phyloP scores from a whole-genome alignment of 495 filamentous ascomycete species.

The Neurospora africana region DNA sequence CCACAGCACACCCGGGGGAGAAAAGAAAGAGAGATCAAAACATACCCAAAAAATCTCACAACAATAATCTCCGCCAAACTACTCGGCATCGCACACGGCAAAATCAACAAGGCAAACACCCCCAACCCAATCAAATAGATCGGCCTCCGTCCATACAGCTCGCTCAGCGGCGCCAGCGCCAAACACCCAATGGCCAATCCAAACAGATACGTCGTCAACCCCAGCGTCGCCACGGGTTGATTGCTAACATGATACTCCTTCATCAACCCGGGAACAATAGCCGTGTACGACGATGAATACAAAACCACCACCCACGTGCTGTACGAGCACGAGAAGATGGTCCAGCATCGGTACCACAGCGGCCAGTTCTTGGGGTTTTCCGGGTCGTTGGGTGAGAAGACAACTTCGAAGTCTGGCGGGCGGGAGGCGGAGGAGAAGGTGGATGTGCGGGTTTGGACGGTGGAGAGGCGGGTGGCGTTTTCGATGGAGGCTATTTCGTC shows the following conservation, averaged over 20 bases:
- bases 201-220: conserved; percentile 68
- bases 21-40: background rate
- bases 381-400: conserved; percentile 56
- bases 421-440: conserved; percentile 48
- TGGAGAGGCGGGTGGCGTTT: conserved; percentile 14
- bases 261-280: conserved; percentile 55
- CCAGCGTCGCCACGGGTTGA: conserved; percentile 54
- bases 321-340: conserved; percentile 56
- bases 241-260: conserved; percentile 49
- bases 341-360: conserved; percentile 52
- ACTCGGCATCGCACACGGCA: conserved; percentile 60
- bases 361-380: conserved; percentile 72
- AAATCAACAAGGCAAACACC: conserved; percentile 54
- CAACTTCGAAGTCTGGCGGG: conserved; percentile 64
- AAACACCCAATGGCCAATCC: conserved; percentile 65
- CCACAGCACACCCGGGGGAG: background rate
- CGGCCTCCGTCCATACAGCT: conserved; percentile 67
- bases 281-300: conserved; percentile 72
- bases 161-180: conserved; percentile 61
- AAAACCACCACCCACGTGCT: conserved; percentile 67
- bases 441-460: conserved; percentile 35
- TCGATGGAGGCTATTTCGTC: conserved; percentile 26
- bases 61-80: conserved; percentile 55
- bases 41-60: conserved; percentile 60
- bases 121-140: conserved; percentile 57